Evolutionary conservation across 192 early-diverging fungal genomes (phyloP), one percentile per base, ranked within the genome.

Genomic region (Chytriomyces sp.): DNA sequence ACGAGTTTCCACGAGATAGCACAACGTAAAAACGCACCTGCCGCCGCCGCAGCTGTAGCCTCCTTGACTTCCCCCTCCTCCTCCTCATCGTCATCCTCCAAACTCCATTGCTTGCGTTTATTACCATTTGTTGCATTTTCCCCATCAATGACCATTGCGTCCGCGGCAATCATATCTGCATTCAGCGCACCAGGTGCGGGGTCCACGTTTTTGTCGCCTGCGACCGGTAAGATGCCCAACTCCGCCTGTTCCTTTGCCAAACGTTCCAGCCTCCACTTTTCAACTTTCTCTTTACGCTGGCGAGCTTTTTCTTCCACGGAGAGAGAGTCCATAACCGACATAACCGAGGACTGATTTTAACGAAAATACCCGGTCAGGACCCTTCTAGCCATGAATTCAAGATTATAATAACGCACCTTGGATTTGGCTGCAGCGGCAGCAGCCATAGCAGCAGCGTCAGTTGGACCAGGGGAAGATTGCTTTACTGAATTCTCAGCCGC

Each of bases 261-360:
- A 37, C 89, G 84, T 72, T 92, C 88, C 70, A 85, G 87, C 56
- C 88, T 77, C 93, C 93, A 98, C 78, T 91, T 86, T 55, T 92
- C 89, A 14, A 96, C 71, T 36, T 91, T 80, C 81, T 95, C 94
- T 63, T 87, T 88, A 54, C 94, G 74, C 73, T 92, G 88, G 39
- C 91, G 81, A 39, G 85, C 75, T 60, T 87, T 90, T 37, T 91
- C 89, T 62, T 90, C 90, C n/a, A 78, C 60, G 4, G 72, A 72
- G n/a, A 66, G 49, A 14, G 59, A 66, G 4, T 22, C 77, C 76
- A 81, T 67, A 19, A 53, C 73, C 37, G 40, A 59, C 25, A 44
- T 30, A 52, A 70, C 61, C 22, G 66, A 37, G 59, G 52, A 33
- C 67, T 40, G 71, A 72, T 40, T n/a, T n/a, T 67, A 57, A n/a